Conservation (phyloP, 2,329 filamentous ascomycete genomes). For the Zymoseptoria tritici region DNA sequence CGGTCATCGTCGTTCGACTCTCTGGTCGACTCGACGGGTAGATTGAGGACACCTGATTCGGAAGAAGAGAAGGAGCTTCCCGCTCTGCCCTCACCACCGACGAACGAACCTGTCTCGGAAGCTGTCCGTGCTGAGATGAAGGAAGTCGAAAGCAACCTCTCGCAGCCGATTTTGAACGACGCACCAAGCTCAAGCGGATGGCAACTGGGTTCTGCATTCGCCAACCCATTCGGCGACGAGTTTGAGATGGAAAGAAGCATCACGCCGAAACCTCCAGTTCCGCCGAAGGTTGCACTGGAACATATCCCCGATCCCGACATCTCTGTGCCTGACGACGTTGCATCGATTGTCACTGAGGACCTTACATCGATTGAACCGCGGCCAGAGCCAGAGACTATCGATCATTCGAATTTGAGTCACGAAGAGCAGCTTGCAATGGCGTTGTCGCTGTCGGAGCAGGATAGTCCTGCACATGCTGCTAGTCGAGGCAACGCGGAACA, state of each 20-base stretch:
- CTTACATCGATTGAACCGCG: conserved; percentile 2
- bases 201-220: conserved; percentile 33
- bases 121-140: conserved; percentile 16
- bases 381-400: conserved; percentile 9
- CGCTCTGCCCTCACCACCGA: conserved; percentile 14
- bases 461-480: conserved; percentile 17
- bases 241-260: conserved; percentile 33
- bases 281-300: conserved; percentile 37
- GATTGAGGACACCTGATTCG: conserved; percentile 14
- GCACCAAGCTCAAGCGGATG: conserved; percentile 27
- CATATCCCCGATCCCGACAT: conserved; percentile 11
- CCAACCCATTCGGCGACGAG: conserved; percentile 42
- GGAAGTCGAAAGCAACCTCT: conserved; percentile 20
- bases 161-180: conserved; percentile 13
- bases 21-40: conserved; percentile 27
- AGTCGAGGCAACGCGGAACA: conserved; percentile 11
- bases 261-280: conserved; percentile 37
- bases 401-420: conserved; percentile 24
- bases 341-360: conserved; percentile 1
- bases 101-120: conserved; percentile 15
- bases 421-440: conserved; percentile 33
- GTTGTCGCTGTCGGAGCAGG: conserved; percentile 29
- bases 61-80: conserved; percentile 6
- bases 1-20: conserved; percentile 26
- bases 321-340: conserved; percentile 16